phyloP scores from a whole-genome alignment of 139 green algal genomes.

The Tetradesmus obliquus region DNA sequence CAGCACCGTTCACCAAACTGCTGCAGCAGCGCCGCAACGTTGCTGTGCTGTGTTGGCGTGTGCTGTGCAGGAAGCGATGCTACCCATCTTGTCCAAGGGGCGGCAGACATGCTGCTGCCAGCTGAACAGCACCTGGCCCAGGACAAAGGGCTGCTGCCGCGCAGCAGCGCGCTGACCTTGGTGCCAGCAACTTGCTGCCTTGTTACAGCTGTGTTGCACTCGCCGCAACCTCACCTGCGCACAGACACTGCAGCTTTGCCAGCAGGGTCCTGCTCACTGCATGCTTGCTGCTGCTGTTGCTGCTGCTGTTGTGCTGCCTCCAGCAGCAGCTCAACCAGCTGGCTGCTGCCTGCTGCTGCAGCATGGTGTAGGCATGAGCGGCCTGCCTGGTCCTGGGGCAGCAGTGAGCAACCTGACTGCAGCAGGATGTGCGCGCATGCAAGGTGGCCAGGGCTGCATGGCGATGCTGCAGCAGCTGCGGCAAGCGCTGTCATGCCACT shows the following conservation, averaged over 20 bases:
- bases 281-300: not conserved
- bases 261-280: not conserved
- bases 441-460: not conserved
- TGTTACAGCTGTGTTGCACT: not conserved
- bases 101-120: no score
- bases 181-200: not conserved
- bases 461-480: not conserved
- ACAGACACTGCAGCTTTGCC: not conserved
- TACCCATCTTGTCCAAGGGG: no score
- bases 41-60: no score
- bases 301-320: not conserved
- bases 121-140: no score
- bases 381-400: not conserved
- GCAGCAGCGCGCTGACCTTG: not conserved
- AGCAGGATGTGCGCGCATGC: not conserved
- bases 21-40: not conserved
- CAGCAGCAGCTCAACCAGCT: not conserved
- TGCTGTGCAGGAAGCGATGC: no score
- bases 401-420: not conserved
- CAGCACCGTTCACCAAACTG: not conserved
- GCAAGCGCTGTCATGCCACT: constrained; percentile 4
- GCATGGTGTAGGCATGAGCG: constrained; percentile 21
- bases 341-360: constrained; percentile 2
- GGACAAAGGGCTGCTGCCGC: not conserved
- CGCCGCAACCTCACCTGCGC: not conserved